Evolutionary conservation across 208 protist genomes (phyloP).

Genomic region (Sergeia podlipaevii): DNA sequence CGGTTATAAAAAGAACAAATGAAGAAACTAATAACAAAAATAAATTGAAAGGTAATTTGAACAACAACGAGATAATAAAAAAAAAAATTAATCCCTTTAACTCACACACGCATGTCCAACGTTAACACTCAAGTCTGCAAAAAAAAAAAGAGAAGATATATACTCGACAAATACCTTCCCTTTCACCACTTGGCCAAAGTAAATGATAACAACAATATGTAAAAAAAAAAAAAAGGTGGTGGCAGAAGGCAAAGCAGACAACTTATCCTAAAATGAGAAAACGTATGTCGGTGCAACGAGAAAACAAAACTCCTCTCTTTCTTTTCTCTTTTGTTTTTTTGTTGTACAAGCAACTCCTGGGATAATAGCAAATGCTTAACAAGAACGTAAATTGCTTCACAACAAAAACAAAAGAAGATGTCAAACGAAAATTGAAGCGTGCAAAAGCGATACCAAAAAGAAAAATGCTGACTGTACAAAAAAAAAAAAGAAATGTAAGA

Average conservation of each 20-base stretch:
- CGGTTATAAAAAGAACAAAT: constrained; percentile 5
- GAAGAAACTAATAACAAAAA: constrained; percentile 1
- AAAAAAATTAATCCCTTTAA: constrained; percentile 8
- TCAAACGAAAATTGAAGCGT: constrained; percentile 5
- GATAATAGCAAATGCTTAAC: too few species aligned
- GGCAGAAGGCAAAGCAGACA: too few species aligned
- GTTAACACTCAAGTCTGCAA: background rate
- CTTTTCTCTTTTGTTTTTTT: background rate
- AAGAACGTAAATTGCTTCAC: too few species aligned
- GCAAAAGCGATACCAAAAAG: constrained; percentile 3
- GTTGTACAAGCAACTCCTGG: too few species aligned
- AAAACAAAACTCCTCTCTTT: background rate
- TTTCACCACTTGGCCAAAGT: background rate
- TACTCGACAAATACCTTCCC: constrained; percentile 1
- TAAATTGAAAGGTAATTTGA: too few species aligned
- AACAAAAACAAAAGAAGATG: constrained; percentile 6
- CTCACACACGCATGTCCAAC: background rate
- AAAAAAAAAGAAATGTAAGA: constrained; percentile 8
- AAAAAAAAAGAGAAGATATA: constrained; percentile 6
- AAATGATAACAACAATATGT: too few species aligned
- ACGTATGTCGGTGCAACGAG: too few species aligned
- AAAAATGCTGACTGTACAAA: background rate
- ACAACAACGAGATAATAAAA: constrained; percentile 1
- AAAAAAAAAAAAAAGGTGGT: too few species aligned
- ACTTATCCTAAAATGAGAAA: too few species aligned